Percentiles rank a stretch among this genome's conserved stretches.
Conservation (phyloP, 1,284 basidiomycete genomes). For the Porphyrellus sp. region DNA sequence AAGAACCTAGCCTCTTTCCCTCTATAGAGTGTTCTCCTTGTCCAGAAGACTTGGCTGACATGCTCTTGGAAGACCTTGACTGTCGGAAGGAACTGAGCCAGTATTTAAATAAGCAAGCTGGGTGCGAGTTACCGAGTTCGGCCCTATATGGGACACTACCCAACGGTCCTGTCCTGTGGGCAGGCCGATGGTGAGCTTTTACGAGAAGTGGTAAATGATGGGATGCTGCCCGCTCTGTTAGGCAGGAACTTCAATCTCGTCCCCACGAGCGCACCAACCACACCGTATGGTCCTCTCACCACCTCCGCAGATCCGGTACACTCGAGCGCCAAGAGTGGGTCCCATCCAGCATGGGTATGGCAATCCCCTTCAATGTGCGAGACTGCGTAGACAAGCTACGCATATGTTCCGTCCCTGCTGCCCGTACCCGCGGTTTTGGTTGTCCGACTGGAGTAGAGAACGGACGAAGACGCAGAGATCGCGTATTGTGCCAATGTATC, state of each 20-base stretch:
- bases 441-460: neutral
- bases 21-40: neutral
- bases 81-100: neutral
- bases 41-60: neutral
- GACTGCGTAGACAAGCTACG: too few relatives aligned
- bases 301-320: neutral
- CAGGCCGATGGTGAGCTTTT: neutral
- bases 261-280: too few relatives aligned
- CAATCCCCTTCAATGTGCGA: neutral
- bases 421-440: neutral
- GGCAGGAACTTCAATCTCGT: neutral
- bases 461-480: neutral
- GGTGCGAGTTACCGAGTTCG: neutral
- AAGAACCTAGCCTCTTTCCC: constrained; percentile 37
- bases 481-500: neutral
- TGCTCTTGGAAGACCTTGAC: neutral
- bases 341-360: neutral
- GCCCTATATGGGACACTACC: too few relatives aligned
- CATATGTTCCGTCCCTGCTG: too few relatives aligned
- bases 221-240: neutral
- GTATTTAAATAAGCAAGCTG: neutral
- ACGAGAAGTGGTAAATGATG: neutral
- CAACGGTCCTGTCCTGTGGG: neutral
- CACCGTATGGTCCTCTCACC: neutral
- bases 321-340: neutral